These are phyloP conservation scores for Musa troglodytarum DNA, from an alignment of 176 grass and related monocot genomes.

Conservation along the genomic window DNA sequence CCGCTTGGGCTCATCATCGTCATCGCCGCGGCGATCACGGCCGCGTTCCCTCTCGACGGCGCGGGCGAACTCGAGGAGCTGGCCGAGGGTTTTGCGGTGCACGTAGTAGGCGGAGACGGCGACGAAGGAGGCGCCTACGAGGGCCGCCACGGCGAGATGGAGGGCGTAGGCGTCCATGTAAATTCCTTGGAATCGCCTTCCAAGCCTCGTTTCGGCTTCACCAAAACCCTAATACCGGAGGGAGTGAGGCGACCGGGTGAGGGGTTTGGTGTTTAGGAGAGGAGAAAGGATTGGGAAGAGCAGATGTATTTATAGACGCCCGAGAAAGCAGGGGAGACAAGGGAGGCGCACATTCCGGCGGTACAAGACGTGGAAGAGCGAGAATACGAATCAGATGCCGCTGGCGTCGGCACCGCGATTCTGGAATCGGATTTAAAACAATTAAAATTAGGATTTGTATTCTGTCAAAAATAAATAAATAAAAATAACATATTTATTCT, in stretches of 20 bases:
- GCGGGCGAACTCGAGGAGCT: slow-evolving; percentile 69
- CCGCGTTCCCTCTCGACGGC: slow-evolving; percentile 48
- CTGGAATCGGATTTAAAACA: too few species aligned
- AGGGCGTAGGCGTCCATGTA: slow-evolving; percentile 65
- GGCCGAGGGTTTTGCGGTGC: slow-evolving; percentile 72
- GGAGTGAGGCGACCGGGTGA: too few species aligned
- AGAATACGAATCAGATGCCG: too few species aligned
- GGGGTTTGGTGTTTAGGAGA: neutral
- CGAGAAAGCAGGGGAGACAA: neutral
- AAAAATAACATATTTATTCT: too few species aligned
- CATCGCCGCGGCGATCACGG: slow-evolving; percentile 3
- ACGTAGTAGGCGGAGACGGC: slow-evolving; percentile 85
- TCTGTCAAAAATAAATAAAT: too few species aligned
- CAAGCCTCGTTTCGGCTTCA: too few species aligned
- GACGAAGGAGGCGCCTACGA: slow-evolving; percentile 82
- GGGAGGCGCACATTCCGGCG: neutral
- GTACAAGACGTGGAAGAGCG: too few species aligned
- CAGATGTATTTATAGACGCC: neutral
- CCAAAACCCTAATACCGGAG: too few species aligned
- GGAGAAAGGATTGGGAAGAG: neutral
- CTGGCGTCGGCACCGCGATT: too few species aligned
- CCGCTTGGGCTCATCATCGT: slow-evolving; percentile 6
- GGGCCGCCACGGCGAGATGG: slow-evolving; percentile 72
- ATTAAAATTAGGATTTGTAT: too few species aligned
- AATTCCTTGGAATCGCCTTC: neutral